Evolutionary conservation across 306 rosid species (phyloP).

Genomic region (Vicia sativa): DNA sequence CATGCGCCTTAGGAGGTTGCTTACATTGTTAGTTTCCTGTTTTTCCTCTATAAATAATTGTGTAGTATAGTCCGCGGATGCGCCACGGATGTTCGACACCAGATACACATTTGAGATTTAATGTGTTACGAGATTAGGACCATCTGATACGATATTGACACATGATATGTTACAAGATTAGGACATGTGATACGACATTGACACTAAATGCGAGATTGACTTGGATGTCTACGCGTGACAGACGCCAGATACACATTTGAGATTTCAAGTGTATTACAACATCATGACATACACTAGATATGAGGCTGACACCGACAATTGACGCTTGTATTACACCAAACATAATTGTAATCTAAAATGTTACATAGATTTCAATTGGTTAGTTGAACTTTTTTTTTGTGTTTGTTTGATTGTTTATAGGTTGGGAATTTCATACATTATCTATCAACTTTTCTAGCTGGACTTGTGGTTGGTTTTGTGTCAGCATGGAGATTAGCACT

Average conservation of each 20-base stretch:
- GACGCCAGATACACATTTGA: not conserved
- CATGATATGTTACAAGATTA: too few relatives aligned
- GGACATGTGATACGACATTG: not conserved
- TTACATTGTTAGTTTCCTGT: not conserved
- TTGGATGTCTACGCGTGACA: not conserved
- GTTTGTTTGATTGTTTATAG: conserved; percentile 39
- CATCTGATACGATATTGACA: too few relatives aligned
- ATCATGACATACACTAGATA: not conserved
- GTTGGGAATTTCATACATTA: conserved; percentile 98
- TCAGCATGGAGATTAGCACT: conserved; percentile 98
- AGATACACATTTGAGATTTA: not conserved
- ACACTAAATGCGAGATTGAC: not conserved
- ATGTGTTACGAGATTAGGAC: not conserved
- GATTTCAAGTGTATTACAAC: too few relatives aligned
- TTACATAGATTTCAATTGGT: not conserved
- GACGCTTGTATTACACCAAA: not conserved
- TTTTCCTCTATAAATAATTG: not conserved
- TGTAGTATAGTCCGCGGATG: not conserved
- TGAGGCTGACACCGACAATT: too few relatives aligned
- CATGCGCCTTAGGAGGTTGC: conserved; percentile 8
- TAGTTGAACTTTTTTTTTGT: not conserved
- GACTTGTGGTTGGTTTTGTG: conserved; percentile 96
- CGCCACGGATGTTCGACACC: not conserved
- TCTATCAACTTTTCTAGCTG: conserved; percentile 96
- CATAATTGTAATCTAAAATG: not conserved